These are phyloP conservation scores for Talaromyces sp. DNA, from an alignment of 2,329 filamentous ascomycete genomes.

Conservation along the genomic window DNA sequence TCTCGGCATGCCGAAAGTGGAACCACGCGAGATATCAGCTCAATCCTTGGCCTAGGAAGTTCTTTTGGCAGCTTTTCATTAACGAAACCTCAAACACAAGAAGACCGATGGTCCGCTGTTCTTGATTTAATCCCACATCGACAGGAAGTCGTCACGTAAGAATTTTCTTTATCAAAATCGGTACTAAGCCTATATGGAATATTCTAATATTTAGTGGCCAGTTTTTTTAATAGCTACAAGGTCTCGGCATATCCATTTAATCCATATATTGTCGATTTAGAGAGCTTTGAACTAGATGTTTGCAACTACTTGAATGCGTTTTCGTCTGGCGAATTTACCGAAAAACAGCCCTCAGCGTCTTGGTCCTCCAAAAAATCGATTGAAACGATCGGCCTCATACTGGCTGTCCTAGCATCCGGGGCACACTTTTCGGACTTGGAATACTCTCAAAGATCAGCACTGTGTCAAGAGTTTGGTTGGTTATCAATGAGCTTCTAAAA, in stretches of 20 bases:
- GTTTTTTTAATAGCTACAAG: slow-evolving; percentile 28
- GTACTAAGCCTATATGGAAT: not conserved
- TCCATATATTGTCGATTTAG: slow-evolving; percentile 25
- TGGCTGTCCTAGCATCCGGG: slow-evolving; percentile 25
- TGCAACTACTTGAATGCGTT: slow-evolving; percentile 24
- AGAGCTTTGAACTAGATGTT: slow-evolving; percentile 25
- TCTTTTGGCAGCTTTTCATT: slow-evolving; percentile 27
- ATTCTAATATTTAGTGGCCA: slow-evolving; percentile 3
- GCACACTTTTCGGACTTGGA: slow-evolving; percentile 28
- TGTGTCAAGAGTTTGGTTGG: slow-evolving; percentile 23
- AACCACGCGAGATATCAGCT: slow-evolving; percentile 22
- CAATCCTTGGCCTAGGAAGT: slow-evolving; percentile 27
- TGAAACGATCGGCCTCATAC: slow-evolving; percentile 23
- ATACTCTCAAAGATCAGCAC: slow-evolving; percentile 19
- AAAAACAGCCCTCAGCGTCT: not conserved
- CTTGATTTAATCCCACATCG: not conserved
- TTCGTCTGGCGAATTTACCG: slow-evolving; percentile 11
- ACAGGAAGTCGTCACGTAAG: not conserved
- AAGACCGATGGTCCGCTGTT: slow-evolving; percentile 20
- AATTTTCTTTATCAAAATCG: not conserved
- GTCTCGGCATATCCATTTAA: slow-evolving; percentile 26
- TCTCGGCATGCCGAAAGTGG: slow-evolving; percentile 23
- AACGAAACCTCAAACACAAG: slow-evolving; percentile 21
- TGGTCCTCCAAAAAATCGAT: slow-evolving; percentile 19
- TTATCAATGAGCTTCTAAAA: too few species aligned